Percentiles rank a stretch among this genome's conserved stretches.
Evolutionary conservation across 2,329 filamentous ascomycete genomes (phyloP).

Genomic region (Sporothrix pallida): DNA sequence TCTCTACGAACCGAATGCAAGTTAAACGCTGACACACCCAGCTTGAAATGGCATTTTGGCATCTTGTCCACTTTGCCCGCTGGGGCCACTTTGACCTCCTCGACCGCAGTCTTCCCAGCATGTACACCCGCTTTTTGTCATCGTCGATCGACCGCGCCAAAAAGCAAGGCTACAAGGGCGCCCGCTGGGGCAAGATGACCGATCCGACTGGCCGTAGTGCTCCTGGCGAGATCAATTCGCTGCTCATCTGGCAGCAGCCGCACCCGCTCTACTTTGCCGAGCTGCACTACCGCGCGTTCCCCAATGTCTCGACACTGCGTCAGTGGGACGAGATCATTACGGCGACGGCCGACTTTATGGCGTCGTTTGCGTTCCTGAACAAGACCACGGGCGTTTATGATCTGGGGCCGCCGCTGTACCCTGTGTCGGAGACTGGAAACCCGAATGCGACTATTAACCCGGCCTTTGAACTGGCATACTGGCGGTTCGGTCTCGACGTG

Average conservation of each 20-base stretch:
- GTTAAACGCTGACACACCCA: too few relatives aligned
- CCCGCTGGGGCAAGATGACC: slow-evolving; percentile 61
- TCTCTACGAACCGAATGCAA: too few relatives aligned
- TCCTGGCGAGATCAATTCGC: slow-evolving; percentile 65
- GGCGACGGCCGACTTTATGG: slow-evolving; percentile 64
- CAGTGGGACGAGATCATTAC: slow-evolving; percentile 61
- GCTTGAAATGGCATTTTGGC: slow-evolving; percentile 62
- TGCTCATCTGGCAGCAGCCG: slow-evolving; percentile 68
- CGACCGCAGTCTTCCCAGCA: slow-evolving; percentile 51
- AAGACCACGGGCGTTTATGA: slow-evolving; percentile 57
- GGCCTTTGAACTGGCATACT: slow-evolving; percentile 66
- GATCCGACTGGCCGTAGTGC: slow-evolving; percentile 61
- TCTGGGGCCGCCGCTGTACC: slow-evolving; percentile 54
- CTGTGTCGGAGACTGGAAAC: slow-evolving; percentile 61
- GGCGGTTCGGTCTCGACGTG: slow-evolving; percentile 63
- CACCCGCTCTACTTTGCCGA: slow-evolving; percentile 67
- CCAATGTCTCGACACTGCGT: slow-evolving; percentile 50
- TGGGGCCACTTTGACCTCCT: slow-evolving; percentile 56
- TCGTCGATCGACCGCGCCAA: slow-evolving; percentile 48
- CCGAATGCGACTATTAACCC: slow-evolving; percentile 63
- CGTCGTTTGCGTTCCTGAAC: slow-evolving; percentile 62
- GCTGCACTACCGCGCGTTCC: slow-evolving; percentile 56
- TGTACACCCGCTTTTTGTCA: slow-evolving; percentile 55
- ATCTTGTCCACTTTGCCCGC: slow-evolving; percentile 56
- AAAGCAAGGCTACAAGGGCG: slow-evolving; percentile 52